A percentile compares a stretch with the other conserved stretches of the same genome.
phyloP scores from a whole-genome alignment of 73 alveolate genomes.

The Diophrys sp. region DNA sequence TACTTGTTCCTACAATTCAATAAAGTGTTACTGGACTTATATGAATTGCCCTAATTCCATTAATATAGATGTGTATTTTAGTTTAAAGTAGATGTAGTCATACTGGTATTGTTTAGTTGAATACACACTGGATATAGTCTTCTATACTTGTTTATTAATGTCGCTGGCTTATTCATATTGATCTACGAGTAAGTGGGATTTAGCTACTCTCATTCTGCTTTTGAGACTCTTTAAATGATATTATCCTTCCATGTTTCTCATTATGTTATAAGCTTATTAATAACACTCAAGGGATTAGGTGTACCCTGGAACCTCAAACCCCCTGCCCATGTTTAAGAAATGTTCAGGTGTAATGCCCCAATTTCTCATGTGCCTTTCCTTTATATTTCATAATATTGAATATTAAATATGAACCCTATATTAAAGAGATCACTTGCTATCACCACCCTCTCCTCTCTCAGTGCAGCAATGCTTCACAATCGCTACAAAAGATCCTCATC shows the following conservation, averaged over 20 bases:
- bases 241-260: not conserved
- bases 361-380: too few species aligned
- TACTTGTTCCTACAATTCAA: not conserved
- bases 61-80: not conserved
- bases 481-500: too few species aligned
- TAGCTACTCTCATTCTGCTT: not conserved
- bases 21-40: not conserved
- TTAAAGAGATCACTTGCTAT: too few species aligned
- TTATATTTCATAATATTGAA: too few species aligned
- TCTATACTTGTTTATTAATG: not conserved
- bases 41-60: not conserved
- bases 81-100: not conserved
- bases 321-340: too few species aligned
- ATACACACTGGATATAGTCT: too few species aligned
- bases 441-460: too few species aligned
- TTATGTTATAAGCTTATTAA: not conserved
- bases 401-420: too few species aligned
- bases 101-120: not conserved
- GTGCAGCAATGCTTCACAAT: too few species aligned
- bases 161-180: not conserved
- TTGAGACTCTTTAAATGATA: not conserved
- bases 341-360: too few species aligned
- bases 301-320: too few species aligned
- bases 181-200: not conserved
- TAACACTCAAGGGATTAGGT: not conserved